Evolutionary conservation across 768 basidiomycete genomes (phyloP), one percentile per base, ranked within the genome.

Genomic region (Trametes villosa): DNA sequence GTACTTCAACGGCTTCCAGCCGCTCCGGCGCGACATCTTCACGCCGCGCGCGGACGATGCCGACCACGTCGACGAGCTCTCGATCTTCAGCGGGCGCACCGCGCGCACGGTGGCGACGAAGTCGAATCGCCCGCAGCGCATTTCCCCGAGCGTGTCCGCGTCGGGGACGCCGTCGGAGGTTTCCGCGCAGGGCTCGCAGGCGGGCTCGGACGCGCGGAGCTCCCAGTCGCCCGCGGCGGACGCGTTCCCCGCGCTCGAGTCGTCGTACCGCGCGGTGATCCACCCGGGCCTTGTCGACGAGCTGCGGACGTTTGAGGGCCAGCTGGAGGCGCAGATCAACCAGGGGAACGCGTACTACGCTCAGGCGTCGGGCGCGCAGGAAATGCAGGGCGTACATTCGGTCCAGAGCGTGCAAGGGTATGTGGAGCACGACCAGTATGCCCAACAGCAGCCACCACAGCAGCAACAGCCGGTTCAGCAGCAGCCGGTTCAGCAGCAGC

Each of bases 41-140:
- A 75, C 78, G 20, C 76, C 81, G 9, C 82, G 85, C 0, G 63
- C 74, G 15, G 62, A 70, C 22, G 59, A 58, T 11, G 73, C 75
- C 26, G 81, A 80, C 38, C 72, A 75, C n/a, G 81, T 85, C 56
- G 89, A 91, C 68, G 89, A 91, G 67, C 73, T 92, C 24, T 82
- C 84, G 7, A 88, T 91, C 26, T 91, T 91, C 71, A 84, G 88
- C 49, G 90, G 90, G n/a, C 83, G 85, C 67, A 89, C 85, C 11
- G 52, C 62, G 11, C 83, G 88, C 60, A 88, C 83, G 0, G 76
- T 91, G 22, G 75, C 77, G 9, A 86, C 83, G 0, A 84, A 82
- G 57, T 67, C 69, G 1, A 57, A 76, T 5, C 65, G 63, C 8
- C 53, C 67, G 17, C 66, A 46, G 34, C 59, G 62, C 33, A 41